Evolutionary conservation across 306 rosid species (phyloP).

Genomic region (Ochetophila trinervis): DNA sequence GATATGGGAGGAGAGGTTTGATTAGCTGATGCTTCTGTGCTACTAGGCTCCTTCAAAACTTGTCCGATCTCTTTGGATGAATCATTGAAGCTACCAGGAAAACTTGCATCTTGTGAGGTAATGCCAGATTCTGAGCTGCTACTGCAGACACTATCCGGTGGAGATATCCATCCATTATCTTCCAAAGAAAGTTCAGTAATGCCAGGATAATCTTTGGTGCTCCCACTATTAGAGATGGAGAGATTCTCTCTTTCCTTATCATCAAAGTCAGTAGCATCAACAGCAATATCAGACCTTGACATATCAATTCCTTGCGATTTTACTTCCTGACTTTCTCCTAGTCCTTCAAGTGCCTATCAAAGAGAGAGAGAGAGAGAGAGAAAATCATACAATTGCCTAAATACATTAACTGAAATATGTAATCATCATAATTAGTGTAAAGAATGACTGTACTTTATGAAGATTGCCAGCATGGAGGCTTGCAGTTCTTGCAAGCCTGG

Average conservation of each 20-base stretch:
- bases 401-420: not conserved
- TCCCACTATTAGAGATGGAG: conserved; percentile 50
- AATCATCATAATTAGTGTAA: conserved; percentile 22
- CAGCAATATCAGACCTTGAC: conserved; percentile 58
- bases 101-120: conserved; percentile 45
- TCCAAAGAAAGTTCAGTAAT: conserved; percentile 58
- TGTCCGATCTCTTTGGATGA: conserved; percentile 46
- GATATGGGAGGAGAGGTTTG: conserved; percentile 33
- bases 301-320: conserved; percentile 64
- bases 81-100: conserved; percentile 65
- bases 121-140: conserved; percentile 66
- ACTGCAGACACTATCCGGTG: conserved; percentile 80
- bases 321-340: conserved; percentile 87
- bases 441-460: conserved; percentile 67
- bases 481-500: conserved; percentile 86
- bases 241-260: conserved; percentile 60
- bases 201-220: conserved; percentile 45
- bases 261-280: conserved; percentile 56
- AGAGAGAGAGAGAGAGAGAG: conserved; percentile 14
- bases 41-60: conserved; percentile 40
- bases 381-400: conserved; percentile 16
- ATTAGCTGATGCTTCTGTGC: conserved; percentile 34
- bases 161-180: conserved; percentile 86
- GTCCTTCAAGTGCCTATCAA: conserved; percentile 93
- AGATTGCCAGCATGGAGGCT: conserved; percentile 94